A percentile compares a stretch with the other conserved stretches of the same genome.
These are phyloP conservation scores for Paracorniculantispora psalliotae DNA, from an alignment of 2,329 filamentous ascomycete species.

Conservation along the genomic window DNA sequence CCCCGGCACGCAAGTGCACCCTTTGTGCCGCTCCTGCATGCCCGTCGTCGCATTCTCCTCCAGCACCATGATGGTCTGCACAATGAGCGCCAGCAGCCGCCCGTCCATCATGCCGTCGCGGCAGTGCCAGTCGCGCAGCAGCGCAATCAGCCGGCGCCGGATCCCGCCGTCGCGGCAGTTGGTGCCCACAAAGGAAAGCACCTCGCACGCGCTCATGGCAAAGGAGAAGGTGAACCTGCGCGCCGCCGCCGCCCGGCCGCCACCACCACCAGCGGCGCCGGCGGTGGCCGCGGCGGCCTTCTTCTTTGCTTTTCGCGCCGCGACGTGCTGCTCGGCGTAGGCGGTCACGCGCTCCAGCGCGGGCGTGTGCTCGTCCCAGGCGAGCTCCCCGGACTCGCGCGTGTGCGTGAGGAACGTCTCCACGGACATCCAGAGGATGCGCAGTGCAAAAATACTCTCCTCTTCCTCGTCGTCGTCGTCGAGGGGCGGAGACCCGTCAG, in stretches of 20 bases:
- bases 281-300: too few species aligned
- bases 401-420: not conserved
- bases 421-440: not conserved
- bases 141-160: not conserved
- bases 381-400: not conserved
- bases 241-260: not conserved
- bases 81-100: slow-evolving; percentile 1
- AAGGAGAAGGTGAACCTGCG: not conserved
- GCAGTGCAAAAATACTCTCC: not conserved
- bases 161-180: slow-evolving; percentile 3
- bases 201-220: not conserved
- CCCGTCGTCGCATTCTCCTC: slow-evolving; percentile 5
- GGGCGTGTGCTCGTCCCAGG: not conserved
- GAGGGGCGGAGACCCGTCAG: too few species aligned
- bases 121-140: not conserved
- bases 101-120: slow-evolving; percentile 1
- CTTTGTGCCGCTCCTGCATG: not conserved
- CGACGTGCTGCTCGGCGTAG: slow-evolving; percentile 2
- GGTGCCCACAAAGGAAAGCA: not conserved
- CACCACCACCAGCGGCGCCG: too few species aligned
- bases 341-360: not conserved
- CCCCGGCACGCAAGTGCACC: not conserved
- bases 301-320: too few species aligned
- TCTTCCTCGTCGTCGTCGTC: not conserved
- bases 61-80: slow-evolving; percentile 2